These are phyloP conservation scores for Diophrys sp. DNA, from an alignment of 73 alveolate genomes.

Conservation along the genomic window DNA sequence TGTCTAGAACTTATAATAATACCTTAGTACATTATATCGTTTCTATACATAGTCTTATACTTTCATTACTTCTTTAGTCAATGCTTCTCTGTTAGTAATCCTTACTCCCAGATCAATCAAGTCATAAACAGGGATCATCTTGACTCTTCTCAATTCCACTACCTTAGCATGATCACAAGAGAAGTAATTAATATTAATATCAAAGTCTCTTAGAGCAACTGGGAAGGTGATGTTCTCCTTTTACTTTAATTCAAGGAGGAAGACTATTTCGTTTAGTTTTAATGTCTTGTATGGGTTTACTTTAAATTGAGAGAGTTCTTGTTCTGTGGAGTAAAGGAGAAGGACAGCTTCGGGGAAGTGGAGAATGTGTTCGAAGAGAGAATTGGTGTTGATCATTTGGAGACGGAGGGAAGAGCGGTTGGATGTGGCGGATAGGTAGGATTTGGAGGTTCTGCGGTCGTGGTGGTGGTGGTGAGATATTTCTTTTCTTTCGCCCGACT, in stretches of 20 bases:
- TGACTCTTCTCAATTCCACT: background rate
- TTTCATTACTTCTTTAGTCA: no score
- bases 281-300: background rate
- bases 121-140: background rate
- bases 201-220: background rate
- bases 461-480: no score
- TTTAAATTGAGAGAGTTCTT: background rate
- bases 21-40: background rate
- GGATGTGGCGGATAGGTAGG: no score
- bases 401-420: no score
- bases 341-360: background rate
- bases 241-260: background rate
- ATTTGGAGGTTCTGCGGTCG: no score
- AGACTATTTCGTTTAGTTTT: background rate
- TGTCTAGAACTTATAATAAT: background rate
- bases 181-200: no score
- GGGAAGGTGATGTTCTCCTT: background rate
- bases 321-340: background rate
- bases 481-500: no score
- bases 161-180: background rate
- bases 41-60: no score
- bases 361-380: no score
- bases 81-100: background rate
- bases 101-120: background rate
- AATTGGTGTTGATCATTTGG: no score